Evolutionary conservation across 2,329 filamentous ascomycete genomes (phyloP).

Genomic region (Thermoascus crustaceus): DNA sequence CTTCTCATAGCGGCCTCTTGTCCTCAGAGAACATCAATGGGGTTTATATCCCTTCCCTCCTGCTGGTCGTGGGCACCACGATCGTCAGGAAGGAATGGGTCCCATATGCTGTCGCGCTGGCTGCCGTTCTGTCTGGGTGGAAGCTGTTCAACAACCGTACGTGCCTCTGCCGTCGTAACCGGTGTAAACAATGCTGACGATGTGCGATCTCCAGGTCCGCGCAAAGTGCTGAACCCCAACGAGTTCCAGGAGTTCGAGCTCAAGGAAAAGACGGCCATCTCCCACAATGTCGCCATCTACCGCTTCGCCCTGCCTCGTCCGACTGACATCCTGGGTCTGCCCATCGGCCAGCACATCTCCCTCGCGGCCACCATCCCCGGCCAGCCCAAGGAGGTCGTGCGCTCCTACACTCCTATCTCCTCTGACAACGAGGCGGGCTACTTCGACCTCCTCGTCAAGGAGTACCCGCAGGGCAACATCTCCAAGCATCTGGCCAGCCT

Average conservation of each 20-base stretch:
- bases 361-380: slow-evolving; percentile 77
- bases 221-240: slow-evolving; percentile 78
- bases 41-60: slow-evolving; percentile 72
- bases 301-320: slow-evolving; percentile 77
- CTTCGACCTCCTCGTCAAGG: slow-evolving; percentile 97
- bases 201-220: slow-evolving; percentile 60
- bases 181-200: slow-evolving; percentile 2
- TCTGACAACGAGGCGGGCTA: slow-evolving; percentile 82
- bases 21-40: slow-evolving; percentile 59
- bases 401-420: slow-evolving; percentile 87
- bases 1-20: slow-evolving; percentile 11
- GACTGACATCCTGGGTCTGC: slow-evolving; percentile 80
- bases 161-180: too few species aligned
- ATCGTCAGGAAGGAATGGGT: slow-evolving; percentile 74
- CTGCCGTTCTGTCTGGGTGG: slow-evolving; percentile 57
- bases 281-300: slow-evolving; percentile 98
- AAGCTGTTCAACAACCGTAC: slow-evolving; percentile 66
- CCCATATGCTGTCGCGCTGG: slow-evolving; percentile 60
- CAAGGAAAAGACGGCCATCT: slow-evolving; percentile 88
- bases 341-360: slow-evolving; percentile 98
- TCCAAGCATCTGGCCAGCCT: slow-evolving; percentile 83
- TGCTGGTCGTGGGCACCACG: slow-evolving; percentile 66
- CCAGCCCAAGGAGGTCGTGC: slow-evolving; percentile 71
- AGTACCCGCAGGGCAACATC: slow-evolving; percentile 96
- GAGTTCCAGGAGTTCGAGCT: slow-evolving; percentile 88